phyloP scores from a whole-genome alignment of 768 basidiomycete species.

The Leccinum barrowsii region DNA sequence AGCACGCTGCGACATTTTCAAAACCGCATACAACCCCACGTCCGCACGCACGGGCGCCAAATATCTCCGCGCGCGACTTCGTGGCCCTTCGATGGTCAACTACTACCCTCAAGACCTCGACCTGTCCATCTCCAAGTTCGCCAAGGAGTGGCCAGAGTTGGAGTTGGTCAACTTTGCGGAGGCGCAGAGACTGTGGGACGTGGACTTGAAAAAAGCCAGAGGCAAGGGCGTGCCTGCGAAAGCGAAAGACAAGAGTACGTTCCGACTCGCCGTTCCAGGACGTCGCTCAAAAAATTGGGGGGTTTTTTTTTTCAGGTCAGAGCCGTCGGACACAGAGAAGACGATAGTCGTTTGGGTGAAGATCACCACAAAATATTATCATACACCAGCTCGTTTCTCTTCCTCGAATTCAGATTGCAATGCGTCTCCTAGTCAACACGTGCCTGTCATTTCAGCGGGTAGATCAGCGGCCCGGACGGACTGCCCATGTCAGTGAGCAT shows the following conservation, averaged over 20 bases:
- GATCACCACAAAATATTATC: too few relatives aligned
- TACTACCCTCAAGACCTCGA: slow-evolving; percentile 42
- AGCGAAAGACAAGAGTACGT: slow-evolving; percentile 63
- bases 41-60: slow-evolving; percentile 85
- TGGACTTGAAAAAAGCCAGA: slow-evolving; percentile 64
- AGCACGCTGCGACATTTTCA: slow-evolving; percentile 72
- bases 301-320: slow-evolving; percentile 36
- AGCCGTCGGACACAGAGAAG: slow-evolving; percentile 49
- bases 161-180: slow-evolving; percentile 65
- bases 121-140: slow-evolving; percentile 51
- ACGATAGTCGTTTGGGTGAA: slow-evolving; percentile 27
- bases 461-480: too few relatives aligned
- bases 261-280: not conserved
- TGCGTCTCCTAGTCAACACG: too few relatives aligned
- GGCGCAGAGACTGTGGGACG: slow-evolving; percentile 63
- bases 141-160: slow-evolving; percentile 50
- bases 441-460: too few relatives aligned
- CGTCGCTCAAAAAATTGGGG: not conserved
- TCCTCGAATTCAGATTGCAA: not conserved
- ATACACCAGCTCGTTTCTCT: too few relatives aligned
- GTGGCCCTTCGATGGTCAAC: slow-evolving; percentile 76
- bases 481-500: too few relatives aligned
- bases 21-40: slow-evolving; percentile 85
- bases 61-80: slow-evolving; percentile 77
- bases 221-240: slow-evolving; percentile 85